Conservation (phyloP, 495 filamentous ascomycete genomes). For the Copromyces sp. region DNA sequence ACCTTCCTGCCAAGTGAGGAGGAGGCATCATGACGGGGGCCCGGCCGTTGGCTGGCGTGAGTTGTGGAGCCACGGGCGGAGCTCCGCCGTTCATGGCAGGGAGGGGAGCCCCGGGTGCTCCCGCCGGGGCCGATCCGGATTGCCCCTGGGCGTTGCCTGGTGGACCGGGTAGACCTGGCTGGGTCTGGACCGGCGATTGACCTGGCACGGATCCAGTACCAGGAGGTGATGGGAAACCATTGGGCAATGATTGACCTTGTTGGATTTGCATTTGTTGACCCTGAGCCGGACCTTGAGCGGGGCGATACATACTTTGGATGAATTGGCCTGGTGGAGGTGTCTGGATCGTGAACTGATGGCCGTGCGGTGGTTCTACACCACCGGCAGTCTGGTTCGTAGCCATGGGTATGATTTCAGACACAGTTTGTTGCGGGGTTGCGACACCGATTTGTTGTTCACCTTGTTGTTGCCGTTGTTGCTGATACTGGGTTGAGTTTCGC, state of each 20-base stretch:
- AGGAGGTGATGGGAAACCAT: neutral
- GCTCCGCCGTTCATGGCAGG: conserved; percentile 5
- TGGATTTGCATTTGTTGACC: conserved; percentile 14
- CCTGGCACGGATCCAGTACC: neutral
- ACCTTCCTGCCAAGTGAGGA: conserved; percentile 14
- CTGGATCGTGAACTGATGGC: conserved; percentile 6
- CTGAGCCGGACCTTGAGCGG: conserved; percentile 9
- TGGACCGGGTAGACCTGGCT: conserved; percentile 7
- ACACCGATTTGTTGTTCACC: neutral
- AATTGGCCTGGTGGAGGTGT: conserved; percentile 7
- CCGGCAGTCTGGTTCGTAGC: conserved; percentile 1
- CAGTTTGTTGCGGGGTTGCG: neutral
- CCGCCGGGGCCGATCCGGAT: neutral
- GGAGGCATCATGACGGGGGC: conserved; percentile 10
- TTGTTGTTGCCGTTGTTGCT: conserved; percentile 6
- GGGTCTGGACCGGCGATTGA: conserved; percentile 1
- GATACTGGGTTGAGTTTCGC: neutral
- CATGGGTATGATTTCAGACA: neutral
- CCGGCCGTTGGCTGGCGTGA: conserved; percentile 3
- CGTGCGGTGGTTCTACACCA: neutral
- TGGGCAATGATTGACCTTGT: conserved; percentile 7
- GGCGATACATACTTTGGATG: conserved; percentile 20
- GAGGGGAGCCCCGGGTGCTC: conserved; percentile 6
- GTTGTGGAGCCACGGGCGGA: neutral
- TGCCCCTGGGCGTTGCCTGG: conserved; percentile 10